Evolutionary conservation across 495 filamentous ascomycete species (phyloP).

Genomic region (Physcia stellaris): DNA sequence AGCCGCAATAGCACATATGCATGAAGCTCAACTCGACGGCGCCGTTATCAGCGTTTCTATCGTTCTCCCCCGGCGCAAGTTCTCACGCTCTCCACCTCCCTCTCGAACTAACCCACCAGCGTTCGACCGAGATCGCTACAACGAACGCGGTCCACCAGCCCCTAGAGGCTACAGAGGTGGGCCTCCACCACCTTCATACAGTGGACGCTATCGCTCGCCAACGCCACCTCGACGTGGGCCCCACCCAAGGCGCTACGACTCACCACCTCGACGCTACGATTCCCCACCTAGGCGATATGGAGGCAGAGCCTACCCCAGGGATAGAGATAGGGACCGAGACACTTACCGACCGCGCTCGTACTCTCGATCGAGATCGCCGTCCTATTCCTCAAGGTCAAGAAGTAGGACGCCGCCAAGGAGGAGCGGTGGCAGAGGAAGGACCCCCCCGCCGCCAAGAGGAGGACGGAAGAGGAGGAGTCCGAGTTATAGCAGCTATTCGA

Average conservation of each 20-base stretch:
- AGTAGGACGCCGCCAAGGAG: constrained; percentile 12
- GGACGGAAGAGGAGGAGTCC: constrained; percentile 35
- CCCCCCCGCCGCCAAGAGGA: constrained; percentile 19
- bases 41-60: constrained; percentile 81
- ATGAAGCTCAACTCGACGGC: constrained; percentile 92
- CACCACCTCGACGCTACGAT: constrained; percentile 19
- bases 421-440: constrained; percentile 20
- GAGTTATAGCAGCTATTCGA: constrained; percentile 41
- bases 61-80: constrained; percentile 66
- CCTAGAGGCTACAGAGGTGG: constrained; percentile 14
- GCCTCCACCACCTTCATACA: constrained; percentile 12
- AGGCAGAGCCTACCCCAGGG: constrained; percentile 17
- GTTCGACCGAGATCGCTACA: constrained; percentile 17
- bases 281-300: constrained; percentile 26
- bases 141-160: constrained; percentile 21
- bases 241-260: constrained; percentile 23
- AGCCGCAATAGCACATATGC: constrained; percentile 89
- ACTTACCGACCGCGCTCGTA: constrained; percentile 33
- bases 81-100: constrained; percentile 38
- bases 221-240: constrained; percentile 23
- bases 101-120: constrained; percentile 21
- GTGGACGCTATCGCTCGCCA: constrained; percentile 14
- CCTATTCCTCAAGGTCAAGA: constrained; percentile 17
- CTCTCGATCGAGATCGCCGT: constrained; percentile 32
- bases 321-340: constrained; percentile 32